A percentile compares a stretch with the other conserved stretches of the same genome.
These are phyloP conservation scores for Bromus sterilis DNA, from an alignment of 176 grass and related monocot species.

Conservation along the genomic window DNA sequence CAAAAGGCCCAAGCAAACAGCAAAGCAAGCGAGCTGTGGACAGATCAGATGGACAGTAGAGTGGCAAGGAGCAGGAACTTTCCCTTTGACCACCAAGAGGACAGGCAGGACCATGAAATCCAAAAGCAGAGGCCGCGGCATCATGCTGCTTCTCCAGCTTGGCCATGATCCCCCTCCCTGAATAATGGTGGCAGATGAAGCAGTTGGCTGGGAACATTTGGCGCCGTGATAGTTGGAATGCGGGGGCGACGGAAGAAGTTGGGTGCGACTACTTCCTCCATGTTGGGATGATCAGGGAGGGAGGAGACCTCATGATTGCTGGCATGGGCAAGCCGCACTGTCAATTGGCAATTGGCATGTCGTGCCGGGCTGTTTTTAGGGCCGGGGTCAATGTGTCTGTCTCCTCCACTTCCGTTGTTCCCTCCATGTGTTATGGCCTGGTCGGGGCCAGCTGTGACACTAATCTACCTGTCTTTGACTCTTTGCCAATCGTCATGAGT, in stretches of 20 bases:
- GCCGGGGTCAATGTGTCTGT: not conserved
- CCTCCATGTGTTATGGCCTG: not conserved
- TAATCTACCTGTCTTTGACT: not conserved
- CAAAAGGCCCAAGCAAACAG: constrained; percentile 2
- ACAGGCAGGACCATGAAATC: constrained; percentile 8
- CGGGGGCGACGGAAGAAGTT: not conserved
- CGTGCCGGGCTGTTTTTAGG: not conserved
- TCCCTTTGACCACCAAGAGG: not conserved
- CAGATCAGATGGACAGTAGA: not conserved
- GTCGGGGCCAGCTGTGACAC: not conserved
- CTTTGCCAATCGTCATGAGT: not conserved
- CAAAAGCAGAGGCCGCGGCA: constrained; percentile 17
- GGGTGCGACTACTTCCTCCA: too few relatives aligned
- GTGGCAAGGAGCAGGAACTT: not conserved
- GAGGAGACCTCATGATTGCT: not conserved
- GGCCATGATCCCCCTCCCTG: constrained; percentile 14
- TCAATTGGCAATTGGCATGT: too few relatives aligned
- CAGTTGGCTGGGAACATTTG: not conserved
- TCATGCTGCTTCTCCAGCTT: constrained; percentile 27
- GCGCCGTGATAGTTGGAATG: not conserved
- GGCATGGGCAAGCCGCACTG: not conserved
- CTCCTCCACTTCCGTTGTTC: not conserved
- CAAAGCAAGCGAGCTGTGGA: constrained; percentile 6
- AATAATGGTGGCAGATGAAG: not conserved
- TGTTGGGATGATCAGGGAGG: not conserved